These are phyloP conservation scores for Miscanthus lutarioriparius DNA, from an alignment of 176 grass and related monocot genomes.

Conservation along the genomic window DNA sequence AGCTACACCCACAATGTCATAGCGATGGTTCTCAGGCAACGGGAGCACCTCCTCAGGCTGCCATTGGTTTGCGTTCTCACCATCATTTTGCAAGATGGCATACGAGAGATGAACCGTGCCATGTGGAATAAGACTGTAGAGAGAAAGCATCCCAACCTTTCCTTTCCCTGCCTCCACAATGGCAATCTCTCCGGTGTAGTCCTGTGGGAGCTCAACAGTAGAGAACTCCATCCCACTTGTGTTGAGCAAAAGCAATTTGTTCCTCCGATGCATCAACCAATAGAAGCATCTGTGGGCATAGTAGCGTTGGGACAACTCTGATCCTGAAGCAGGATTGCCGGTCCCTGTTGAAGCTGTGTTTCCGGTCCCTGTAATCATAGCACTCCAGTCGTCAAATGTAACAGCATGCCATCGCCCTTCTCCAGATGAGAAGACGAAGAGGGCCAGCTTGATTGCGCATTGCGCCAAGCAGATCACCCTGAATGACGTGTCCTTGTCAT, in stretches of 20 bases:
- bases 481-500: neutral
- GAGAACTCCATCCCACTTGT: conserved; percentile 16
- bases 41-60: neutral
- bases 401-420: neutral
- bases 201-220: neutral
- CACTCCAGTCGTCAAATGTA: neutral
- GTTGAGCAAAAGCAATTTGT: conserved; percentile 29
- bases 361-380: neutral
- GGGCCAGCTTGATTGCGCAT: neutral
- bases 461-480: conserved; percentile 19
- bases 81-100: neutral
- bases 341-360: neutral
- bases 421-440: neutral
- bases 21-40: neutral
- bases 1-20: neutral
- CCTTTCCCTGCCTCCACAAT: conserved; percentile 18
- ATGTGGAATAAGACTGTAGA: neutral
- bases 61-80: neutral
- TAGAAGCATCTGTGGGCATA: conserved; percentile 13
- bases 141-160: conserved; percentile 14
- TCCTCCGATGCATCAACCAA: neutral
- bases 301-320: neutral
- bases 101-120: neutral
- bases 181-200: neutral
- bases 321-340: neutral